A percentile compares a stretch with the other conserved stretches of the same genome.
Evolutionary conservation across 2,329 filamentous ascomycete species (phyloP).

Genomic region (Arthrobotrys musiformis): DNA sequence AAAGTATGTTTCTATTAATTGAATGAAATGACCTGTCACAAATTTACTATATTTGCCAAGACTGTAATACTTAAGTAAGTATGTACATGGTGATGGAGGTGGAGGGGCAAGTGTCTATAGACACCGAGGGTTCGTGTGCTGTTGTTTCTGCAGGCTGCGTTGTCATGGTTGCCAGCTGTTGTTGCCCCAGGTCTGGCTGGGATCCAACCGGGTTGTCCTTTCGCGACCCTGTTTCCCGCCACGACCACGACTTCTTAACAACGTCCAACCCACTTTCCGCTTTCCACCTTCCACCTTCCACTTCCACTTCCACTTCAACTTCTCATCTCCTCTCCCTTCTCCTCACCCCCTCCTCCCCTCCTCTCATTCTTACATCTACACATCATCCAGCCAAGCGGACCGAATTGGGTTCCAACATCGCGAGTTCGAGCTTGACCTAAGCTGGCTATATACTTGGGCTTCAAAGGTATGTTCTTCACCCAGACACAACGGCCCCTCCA

Average conservation of each 20-base stretch:
- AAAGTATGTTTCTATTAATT: conserved; percentile 8
- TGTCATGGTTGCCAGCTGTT: conserved; percentile 41
- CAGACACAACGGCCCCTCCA: too few species aligned
- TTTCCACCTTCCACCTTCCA: not conserved
- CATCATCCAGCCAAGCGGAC: too few species aligned
- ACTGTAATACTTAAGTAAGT: too few species aligned
- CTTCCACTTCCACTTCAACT: conserved; percentile 1
- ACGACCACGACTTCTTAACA: too few species aligned
- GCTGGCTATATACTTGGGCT: not conserved
- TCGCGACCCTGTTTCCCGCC: too few species aligned
- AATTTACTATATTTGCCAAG: not conserved
- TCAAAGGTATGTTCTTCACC: conserved; percentile 15
- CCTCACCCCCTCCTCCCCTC: not conserved
- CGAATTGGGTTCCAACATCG: not conserved
- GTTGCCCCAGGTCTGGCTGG: not conserved
- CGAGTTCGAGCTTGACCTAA: not conserved
- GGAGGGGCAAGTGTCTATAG: not conserved
- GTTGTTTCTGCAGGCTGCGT: conserved; percentile 40
- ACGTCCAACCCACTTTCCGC: not conserved
- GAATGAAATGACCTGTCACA: not conserved
- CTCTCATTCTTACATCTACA: too few species aligned
- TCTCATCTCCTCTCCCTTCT: not conserved
- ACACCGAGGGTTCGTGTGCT: not conserved
- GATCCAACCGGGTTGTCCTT: not conserved
- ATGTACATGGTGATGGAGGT: not conserved